Percentiles rank a stretch among this genome's conserved stretches.
Evolutionary conservation across 768 basidiomycete species (phyloP).

Genomic region (Leccinum rimulosum): DNA sequence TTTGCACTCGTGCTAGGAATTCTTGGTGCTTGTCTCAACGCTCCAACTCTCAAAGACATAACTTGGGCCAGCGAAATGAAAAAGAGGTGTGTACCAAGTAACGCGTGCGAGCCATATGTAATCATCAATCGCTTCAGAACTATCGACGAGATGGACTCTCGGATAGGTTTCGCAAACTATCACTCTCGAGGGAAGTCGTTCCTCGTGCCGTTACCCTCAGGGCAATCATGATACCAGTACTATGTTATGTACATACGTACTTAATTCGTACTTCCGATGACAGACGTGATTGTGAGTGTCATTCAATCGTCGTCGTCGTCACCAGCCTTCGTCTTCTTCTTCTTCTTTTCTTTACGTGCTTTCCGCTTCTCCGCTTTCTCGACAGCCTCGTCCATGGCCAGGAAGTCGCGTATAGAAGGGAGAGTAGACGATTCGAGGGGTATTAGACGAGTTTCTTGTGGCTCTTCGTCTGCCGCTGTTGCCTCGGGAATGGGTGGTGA

Average conservation of each 20-base stretch:
- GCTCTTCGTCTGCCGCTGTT: slow-evolving; percentile 28
- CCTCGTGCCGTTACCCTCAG: slow-evolving; percentile 18
- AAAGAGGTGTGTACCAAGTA: slow-evolving; percentile 53
- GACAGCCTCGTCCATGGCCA: slow-evolving; percentile 72
- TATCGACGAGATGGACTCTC: slow-evolving; percentile 75
- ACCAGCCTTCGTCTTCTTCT: slow-evolving; percentile 34
- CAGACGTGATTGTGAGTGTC: not conserved
- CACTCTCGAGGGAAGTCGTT: slow-evolving; percentile 51
- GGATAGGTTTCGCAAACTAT: slow-evolving; percentile 60
- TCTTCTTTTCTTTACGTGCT: slow-evolving; percentile 76
- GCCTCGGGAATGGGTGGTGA: slow-evolving; percentile 13
- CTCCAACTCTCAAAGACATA: slow-evolving; percentile 72
- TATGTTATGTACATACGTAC: not conserved
- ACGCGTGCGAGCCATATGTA: not conserved
- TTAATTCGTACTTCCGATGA: slow-evolving; percentile 5
- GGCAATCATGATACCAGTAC: slow-evolving; percentile 1
- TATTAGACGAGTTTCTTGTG: slow-evolving; percentile 53
- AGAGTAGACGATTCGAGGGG: slow-evolving; percentile 79
- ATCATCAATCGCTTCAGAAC: slow-evolving; percentile 40
- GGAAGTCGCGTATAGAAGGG: slow-evolving; percentile 79
- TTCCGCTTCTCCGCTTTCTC: slow-evolving; percentile 64
- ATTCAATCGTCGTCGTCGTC: slow-evolving; percentile 31
- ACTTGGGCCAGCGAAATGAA: slow-evolving; percentile 91
- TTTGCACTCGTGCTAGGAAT: slow-evolving; percentile 64
- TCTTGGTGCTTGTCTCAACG: slow-evolving; percentile 68